Evolutionary conservation across 192 early-diverging fungal species (phyloP).

Genomic region (Coemansia sp.): DNA sequence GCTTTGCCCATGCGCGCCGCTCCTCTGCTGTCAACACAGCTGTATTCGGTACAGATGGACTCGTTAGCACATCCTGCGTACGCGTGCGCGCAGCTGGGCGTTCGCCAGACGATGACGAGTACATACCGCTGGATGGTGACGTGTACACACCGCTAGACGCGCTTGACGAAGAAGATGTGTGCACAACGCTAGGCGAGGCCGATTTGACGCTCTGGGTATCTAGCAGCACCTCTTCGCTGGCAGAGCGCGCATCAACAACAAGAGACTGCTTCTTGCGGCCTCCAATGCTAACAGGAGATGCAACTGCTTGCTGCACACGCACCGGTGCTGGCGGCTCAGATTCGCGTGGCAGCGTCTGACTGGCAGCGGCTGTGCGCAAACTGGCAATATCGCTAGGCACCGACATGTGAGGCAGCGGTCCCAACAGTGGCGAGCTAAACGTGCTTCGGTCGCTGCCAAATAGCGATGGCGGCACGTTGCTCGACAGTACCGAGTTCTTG

Average conservation of each 20-base stretch:
- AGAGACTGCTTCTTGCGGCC: constrained; percentile 51
- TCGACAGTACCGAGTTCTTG: constrained; percentile 44
- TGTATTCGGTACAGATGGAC: constrained; percentile 14
- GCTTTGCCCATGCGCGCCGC: constrained; percentile 37
- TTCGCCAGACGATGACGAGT: not conserved
- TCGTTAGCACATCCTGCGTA: constrained; percentile 25
- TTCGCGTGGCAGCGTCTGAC: not conserved
- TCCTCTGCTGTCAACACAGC: constrained; percentile 15
- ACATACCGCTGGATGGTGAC: no score
- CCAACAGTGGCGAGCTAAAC: constrained; percentile 46
- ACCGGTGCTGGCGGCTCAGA: not conserved
- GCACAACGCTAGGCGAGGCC: constrained; percentile 24
- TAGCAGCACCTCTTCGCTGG: constrained; percentile 38
- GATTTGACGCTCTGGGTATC: constrained; percentile 28
- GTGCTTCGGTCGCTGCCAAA: constrained; percentile 52
- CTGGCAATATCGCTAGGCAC: constrained; percentile 52
- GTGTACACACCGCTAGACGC: not conserved
- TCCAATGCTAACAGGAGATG: constrained; percentile 51
- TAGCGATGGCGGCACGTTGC: constrained; percentile 52
- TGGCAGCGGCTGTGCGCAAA: constrained; percentile 27
- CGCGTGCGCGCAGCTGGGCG: not conserved
- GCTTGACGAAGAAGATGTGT: constrained; percentile 7
- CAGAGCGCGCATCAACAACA: constrained; percentile 38
- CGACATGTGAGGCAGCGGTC: constrained; percentile 34
- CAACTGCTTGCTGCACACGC: constrained; percentile 17